Evolutionary conservation across 352 stramenopile genomes (phyloP), one percentile per base, ranked within the genome.

Genomic region (Phytophthora foliorum): DNA sequence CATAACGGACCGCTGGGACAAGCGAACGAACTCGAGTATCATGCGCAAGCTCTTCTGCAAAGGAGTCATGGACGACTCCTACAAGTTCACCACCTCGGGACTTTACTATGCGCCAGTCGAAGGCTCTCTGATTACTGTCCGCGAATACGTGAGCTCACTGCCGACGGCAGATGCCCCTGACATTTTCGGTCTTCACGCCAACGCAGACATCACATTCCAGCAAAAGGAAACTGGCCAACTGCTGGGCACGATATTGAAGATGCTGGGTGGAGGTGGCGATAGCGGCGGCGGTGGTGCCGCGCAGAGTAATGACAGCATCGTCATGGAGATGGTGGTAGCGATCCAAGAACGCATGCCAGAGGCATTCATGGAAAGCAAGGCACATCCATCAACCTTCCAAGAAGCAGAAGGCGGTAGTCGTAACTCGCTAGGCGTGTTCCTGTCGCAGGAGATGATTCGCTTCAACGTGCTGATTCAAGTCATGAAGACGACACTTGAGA

Each of bases 1-100:
- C 29, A 98, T 98, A 63, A 99, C 95, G 1, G 95, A 99, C 71
- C 85, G 87, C 9, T 98, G 92, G 95, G 95, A 98, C 68, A 98
- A 98, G 63, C 86, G 91, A 22, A 97, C 94, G 4, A 98, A 98
- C 73, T 93, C 92, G 41, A 97, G 87, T 59, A 97, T 98, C 70
- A 94, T 99, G 80, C 84, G 90, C 29, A 96, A 97, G 53, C 93
- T 97, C 16, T 98, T 98, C 57, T 90, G 84, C 54, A 76, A 79
- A 22, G 76, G 80, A 13, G 72, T 98, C 19, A 89, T 98, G 69
- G 71, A 95, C 51, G 88, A 97, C 50, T 84, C 89, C n/a, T 98
- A 96, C 60, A 67, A 63, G 2, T 97, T 98, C 69, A 96, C 86
- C 19, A 84, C 80, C 0, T 88, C 84, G 0, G 77, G 71, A 8